Percentiles rank a stretch among this genome's conserved stretches.
Evolutionary conservation across 805 yeast genomes (phyloP).

Genomic region (Pichia phayaonensis): DNA sequence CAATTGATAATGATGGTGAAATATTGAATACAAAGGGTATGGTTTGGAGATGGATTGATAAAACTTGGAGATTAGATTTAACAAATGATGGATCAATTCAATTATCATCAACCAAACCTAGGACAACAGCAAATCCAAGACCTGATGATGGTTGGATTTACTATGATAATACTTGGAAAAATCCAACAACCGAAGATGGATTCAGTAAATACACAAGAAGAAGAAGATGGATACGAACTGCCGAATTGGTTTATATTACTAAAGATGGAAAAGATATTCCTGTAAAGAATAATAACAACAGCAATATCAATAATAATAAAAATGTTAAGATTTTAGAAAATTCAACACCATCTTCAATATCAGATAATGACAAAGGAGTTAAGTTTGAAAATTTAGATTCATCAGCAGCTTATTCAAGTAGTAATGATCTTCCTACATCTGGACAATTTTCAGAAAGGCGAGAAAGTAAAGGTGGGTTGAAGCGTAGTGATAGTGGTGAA

Average conservation of each 20-base stretch:
- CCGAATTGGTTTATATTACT: conserved; percentile 54
- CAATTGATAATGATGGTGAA: conserved; percentile 35
- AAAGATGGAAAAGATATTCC: neutral
- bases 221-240: conserved; percentile 93
- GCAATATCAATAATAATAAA: neutral
- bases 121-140: conserved; percentile 61
- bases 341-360: neutral
- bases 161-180: conserved; percentile 91
- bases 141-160: conserved; percentile 81
- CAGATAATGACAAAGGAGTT: neutral
- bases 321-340: neutral
- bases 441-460: neutral
- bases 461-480: neutral
- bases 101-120: conserved; percentile 51
- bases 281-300: neutral
- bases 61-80: conserved; percentile 83
- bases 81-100: conserved; percentile 83
- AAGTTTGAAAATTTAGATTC: neutral
- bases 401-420: neutral
- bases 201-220: conserved; percentile 88
- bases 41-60: conserved; percentile 93
- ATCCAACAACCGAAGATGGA: conserved; percentile 80
- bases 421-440: neutral
- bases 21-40: conserved; percentile 40
- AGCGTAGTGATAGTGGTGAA: neutral